Evolutionary conservation across 2,329 filamentous ascomycete species (phyloP), one percentile per base, ranked within the genome.

Genomic region (Aspergillus alliaceus): DNA sequence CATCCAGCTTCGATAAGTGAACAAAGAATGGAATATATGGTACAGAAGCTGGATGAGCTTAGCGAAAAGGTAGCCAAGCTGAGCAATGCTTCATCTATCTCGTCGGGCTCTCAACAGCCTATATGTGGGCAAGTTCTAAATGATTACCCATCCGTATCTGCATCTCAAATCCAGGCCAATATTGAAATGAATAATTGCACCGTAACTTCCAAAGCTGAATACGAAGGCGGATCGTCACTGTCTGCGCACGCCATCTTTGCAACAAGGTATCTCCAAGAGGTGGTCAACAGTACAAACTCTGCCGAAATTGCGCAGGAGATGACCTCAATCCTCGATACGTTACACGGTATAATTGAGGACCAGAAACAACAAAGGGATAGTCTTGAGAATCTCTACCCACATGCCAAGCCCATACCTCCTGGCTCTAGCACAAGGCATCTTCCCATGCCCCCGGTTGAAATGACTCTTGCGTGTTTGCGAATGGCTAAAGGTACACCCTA

Each of bases 11-110:
- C 14, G 5, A 8, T 20, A 27, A 60, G 58, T 29, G 56, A 59
- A 24, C 44, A 37, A 12, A 54, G 56, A 15, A 22, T 59, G 4
- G 57, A 61, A 25, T 24, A 57, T 6, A 58, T 62, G 2, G 57
- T 58, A 9, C 56, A 53, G 11, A 57, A 54, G 47, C 57, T 62
- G 12, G 59, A 62, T 14, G 48, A 59, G 9, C 47, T 62, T 32
- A 32, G 46, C 25, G 35, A 27, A 4, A 53, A 37, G 8, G 51
- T 61, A 11, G 25, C 22, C 35, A 46, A 3, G 40, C 24, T 37
- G 9, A 59, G 56, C 49, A 48, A 29, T 56, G 46, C 12, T 27
- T 15, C 25, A 44, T n/a, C 12, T 39, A 46, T 34, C 5, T 31
- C 25, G 32, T 29, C 24, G 37, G 35, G 24, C 51, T 29, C 46